Evolutionary conservation across 2,329 filamentous ascomycete species (phyloP).

Genomic region (Tolypocladium capitatum): DNA sequence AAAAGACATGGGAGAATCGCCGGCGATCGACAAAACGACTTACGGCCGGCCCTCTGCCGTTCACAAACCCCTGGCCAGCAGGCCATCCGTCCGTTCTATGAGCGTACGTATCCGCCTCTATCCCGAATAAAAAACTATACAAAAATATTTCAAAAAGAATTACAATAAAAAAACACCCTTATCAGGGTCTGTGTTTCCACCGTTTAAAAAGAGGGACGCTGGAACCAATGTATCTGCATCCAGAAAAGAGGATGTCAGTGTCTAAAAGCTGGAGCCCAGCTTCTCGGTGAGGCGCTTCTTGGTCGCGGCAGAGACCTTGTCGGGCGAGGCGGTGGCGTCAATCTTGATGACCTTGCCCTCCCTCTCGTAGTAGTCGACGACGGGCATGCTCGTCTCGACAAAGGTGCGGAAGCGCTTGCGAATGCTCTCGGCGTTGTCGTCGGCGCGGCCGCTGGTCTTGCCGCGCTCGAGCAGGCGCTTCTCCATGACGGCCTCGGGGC

Average conservation of each 20-base stretch:
- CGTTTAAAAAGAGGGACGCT: not conserved
- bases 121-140: not conserved
- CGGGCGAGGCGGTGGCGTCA: conserved; percentile 53
- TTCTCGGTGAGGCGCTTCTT: conserved; percentile 33
- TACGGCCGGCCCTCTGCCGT: not conserved
- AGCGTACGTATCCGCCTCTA: not conserved
- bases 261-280: conserved; percentile 26
- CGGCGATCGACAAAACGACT: not conserved
- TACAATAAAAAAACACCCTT: not conserved
- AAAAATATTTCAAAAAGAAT: too few species aligned
- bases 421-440: conserved; percentile 93
- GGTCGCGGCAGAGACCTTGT: conserved; percentile 44
- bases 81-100: not conserved
- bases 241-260: not conserved
- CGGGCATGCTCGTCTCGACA: conserved; percentile 93
- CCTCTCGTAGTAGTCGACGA: conserved; percentile 71
- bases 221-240: not conserved
- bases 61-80: not conserved
- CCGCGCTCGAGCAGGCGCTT: conserved; percentile 71
- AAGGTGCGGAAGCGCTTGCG: conserved; percentile 94
- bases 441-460: conserved; percentile 79
- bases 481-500: conserved; percentile 81
- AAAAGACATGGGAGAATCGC: not conserved
- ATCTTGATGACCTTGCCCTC: conserved; percentile 72
- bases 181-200: not conserved